These are phyloP conservation scores for Lunasporangiospora selenospora DNA, from an alignment of 192 early-diverging fungal species.

Conservation along the genomic window DNA sequence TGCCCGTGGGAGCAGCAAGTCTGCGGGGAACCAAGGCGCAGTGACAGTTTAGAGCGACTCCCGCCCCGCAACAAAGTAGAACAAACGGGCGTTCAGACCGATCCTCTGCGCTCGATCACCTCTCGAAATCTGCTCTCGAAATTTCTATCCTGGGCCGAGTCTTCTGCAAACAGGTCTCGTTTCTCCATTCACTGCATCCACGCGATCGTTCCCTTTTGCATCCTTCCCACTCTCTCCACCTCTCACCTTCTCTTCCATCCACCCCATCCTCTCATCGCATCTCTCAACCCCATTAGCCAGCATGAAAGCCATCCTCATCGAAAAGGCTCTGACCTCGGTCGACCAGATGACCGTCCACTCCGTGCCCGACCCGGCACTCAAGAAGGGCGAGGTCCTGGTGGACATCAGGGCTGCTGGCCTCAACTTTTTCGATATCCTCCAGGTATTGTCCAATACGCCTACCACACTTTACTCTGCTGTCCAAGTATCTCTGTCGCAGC, in stretches of 20 bases:
- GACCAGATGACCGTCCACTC: constrained; percentile 61
- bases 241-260: not conserved
- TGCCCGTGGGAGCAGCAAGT: too few relatives aligned
- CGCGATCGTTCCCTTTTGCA: not conserved
- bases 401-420: constrained; percentile 70
- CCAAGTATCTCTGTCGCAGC: not conserved
- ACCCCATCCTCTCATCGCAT: not conserved
- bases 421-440: constrained; percentile 81
- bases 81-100: too few relatives aligned
- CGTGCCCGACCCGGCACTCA: constrained; percentile 63
- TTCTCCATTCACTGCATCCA: too few relatives aligned
- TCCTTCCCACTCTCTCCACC: not conserved
- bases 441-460: constrained; percentile 38
- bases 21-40: too few relatives aligned
- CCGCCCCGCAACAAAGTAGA: too few relatives aligned
- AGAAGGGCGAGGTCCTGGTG: constrained; percentile 67
- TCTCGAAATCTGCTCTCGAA: too few relatives aligned
- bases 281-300: not conserved
- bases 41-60: too few relatives aligned
- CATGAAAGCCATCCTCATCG: constrained; percentile 56
- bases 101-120: too few relatives aligned
- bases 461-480: not conserved
- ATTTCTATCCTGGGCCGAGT: too few relatives aligned
- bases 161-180: too few relatives aligned
- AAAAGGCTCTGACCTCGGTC: constrained; percentile 62